Percentiles rank a stretch among this genome's conserved stretches.
These are phyloP conservation scores for Acacia melanoxylon DNA, from an alignment of 306 rosid species.

Conservation along the genomic window DNA sequence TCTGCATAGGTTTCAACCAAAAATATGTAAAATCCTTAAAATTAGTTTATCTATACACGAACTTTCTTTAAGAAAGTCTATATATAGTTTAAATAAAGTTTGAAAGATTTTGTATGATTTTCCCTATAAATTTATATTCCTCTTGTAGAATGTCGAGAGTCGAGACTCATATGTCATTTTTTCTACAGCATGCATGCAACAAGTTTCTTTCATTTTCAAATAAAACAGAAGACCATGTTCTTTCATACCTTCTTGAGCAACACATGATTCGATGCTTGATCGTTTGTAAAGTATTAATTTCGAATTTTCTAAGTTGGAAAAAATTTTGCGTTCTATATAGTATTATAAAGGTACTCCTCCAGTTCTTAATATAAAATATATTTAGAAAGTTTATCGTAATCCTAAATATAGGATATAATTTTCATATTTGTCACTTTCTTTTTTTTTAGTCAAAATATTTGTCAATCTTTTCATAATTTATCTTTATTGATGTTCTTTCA, in stretches of 20 bases:
- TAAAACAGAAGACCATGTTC: neutral
- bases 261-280: neutral
- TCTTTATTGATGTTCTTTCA: too few relatives aligned
- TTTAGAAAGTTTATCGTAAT: too few relatives aligned
- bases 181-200: neutral
- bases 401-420: too few relatives aligned
- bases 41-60: neutral
- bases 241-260: neutral
- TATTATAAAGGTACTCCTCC: too few relatives aligned
- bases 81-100: neutral
- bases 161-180: neutral
- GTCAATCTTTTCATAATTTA: too few relatives aligned
- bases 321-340: neutral
- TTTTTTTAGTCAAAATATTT: too few relatives aligned
- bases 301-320: too few relatives aligned
- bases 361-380: too few relatives aligned
- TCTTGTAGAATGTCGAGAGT: neutral
- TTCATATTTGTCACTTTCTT: too few relatives aligned
- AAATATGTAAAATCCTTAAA: neutral
- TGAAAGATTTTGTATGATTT: neutral
- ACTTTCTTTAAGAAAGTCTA: neutral
- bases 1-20: neutral
- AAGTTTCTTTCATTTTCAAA: neutral
- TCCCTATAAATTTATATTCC: neutral
- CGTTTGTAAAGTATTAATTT: too few relatives aligned